Evolutionary conservation across 2,329 filamentous ascomycete genomes (phyloP), one percentile per base, ranked within the genome.

Genomic region (Emericellopsis cladophorae): DNA sequence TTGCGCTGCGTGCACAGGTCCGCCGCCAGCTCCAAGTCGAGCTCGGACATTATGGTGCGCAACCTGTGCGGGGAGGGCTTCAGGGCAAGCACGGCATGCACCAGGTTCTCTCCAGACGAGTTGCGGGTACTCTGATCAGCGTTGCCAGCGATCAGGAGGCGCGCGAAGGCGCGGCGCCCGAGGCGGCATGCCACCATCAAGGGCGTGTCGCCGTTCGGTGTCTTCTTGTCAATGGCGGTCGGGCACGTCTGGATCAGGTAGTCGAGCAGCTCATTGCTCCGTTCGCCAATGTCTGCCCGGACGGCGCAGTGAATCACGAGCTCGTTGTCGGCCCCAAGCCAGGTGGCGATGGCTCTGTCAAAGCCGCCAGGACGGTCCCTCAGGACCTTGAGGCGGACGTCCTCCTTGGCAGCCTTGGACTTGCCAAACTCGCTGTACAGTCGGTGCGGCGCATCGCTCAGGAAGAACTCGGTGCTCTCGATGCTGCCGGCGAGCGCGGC

Each of bases 401-500:
- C 79, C 21, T 77, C 66, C 44, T 66, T 67, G 41, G 83, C 72
- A 1, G 64, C 56, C 47, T 77, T 72, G 0, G 78, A 72, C 45
- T 65, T 64, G 32, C 65, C 69, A 52, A 88, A 92, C 36, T 85
- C 75, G 22, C 69, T 58, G 51, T 92, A 92, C 41, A 74, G 66
- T 23, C 77, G 68, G 48, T 75, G 60, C 0, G 86, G 84, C 1
- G 75, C 72, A 45, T 85, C 81, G 43, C 81, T 79, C 42, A 87
- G 58, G 55, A 90, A 85, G 76, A 84, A 93, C 52, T 92, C 79
- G 0, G 86, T 74, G 15, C 72, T 70, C 32, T 81, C 73, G n/a
- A 90, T 54, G 16, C 67, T 81, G 4, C 77, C 76, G 2, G 50
- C 49, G 8, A 61, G 50, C 11, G 74, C 78, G 36, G 79, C 77